phyloP scores from a whole-genome alignment of 2,329 filamentous ascomycete species.

The Bisporella sp. region DNA sequence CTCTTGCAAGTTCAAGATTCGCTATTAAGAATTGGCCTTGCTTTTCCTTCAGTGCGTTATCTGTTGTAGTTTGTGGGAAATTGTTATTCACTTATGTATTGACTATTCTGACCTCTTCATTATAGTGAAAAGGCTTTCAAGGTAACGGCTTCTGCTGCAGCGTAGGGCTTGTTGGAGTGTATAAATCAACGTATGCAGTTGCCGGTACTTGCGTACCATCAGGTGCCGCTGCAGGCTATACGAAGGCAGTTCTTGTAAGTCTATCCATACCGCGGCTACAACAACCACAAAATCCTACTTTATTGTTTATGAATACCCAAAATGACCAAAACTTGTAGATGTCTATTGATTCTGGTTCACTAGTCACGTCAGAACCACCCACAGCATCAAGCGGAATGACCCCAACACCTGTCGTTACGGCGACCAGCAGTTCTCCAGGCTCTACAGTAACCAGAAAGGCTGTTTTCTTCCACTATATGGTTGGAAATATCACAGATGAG shows the following conservation, averaged over 20 bases:
- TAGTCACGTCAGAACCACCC: neutral
- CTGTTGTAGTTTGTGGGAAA: slow-evolving; percentile 4
- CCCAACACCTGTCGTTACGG: neutral
- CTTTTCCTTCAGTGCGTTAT: neutral
- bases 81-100: no score
- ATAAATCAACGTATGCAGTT: neutral
- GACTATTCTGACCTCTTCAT: no score
- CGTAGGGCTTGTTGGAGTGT: neutral
- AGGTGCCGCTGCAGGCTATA: neutral
- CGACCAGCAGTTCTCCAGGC: neutral
- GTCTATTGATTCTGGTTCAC: neutral
- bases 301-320: neutral
- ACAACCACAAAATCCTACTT: neutral
- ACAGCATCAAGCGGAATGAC: neutral
- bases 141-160: neutral
- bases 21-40: no score
- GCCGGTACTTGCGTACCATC: neutral
- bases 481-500: slow-evolving; percentile 1
- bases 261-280: no score
- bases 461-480: neutral
- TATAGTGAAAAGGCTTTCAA: neutral
- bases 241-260: neutral
- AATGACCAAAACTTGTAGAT: neutral
- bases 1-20: neutral
- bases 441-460: neutral